Percentiles rank a stretch among this genome's conserved stretches.
Evolutionary conservation across 768 basidiomycete genomes (phyloP).

Genomic region (Ephemerocybe angulata): DNA sequence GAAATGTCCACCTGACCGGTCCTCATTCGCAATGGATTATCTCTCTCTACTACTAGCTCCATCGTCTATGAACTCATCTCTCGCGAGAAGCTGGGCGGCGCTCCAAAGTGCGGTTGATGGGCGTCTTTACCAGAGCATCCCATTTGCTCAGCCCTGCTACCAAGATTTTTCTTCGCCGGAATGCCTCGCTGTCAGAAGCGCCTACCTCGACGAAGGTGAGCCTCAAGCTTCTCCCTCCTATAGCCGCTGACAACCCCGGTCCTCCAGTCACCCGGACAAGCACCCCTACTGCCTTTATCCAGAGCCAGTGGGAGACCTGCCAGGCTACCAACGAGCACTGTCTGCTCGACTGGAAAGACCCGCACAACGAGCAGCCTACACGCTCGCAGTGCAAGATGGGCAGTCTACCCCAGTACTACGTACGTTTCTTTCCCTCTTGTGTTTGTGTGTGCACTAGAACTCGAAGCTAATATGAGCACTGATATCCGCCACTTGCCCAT

Average conservation of each 20-base stretch:
- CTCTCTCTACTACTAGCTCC: neutral
- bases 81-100: too few relatives aligned
- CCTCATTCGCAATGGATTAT: neutral
- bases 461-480: too few relatives aligned
- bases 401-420: slow-evolving; percentile 30
- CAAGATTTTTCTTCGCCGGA: slow-evolving; percentile 12
- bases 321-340: slow-evolving; percentile 44
- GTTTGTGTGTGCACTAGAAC: too few relatives aligned
- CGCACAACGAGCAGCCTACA: slow-evolving; percentile 23
- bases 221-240: neutral
- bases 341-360: slow-evolving; percentile 38
- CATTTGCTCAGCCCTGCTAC: slow-evolving; percentile 22
- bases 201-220: slow-evolving; percentile 19
- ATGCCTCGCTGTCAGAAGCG: slow-evolving; percentile 9
- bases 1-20: neutral
- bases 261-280: slow-evolving; percentile 13
- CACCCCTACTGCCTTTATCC: slow-evolving; percentile 17
- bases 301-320: slow-evolving; percentile 55
- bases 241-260: neutral
- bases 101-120: slow-evolving; percentile 14
- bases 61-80: too few relatives aligned
- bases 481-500: slow-evolving; percentile 9
- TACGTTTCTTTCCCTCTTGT: neutral
- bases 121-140: slow-evolving; percentile 10
- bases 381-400: slow-evolving; percentile 31